Percentiles rank a stretch among this genome's conserved stretches.
These are phyloP conservation scores for Citrus sinensis DNA, from an alignment of 345 rosid genomes.

Conservation along the genomic window DNA sequence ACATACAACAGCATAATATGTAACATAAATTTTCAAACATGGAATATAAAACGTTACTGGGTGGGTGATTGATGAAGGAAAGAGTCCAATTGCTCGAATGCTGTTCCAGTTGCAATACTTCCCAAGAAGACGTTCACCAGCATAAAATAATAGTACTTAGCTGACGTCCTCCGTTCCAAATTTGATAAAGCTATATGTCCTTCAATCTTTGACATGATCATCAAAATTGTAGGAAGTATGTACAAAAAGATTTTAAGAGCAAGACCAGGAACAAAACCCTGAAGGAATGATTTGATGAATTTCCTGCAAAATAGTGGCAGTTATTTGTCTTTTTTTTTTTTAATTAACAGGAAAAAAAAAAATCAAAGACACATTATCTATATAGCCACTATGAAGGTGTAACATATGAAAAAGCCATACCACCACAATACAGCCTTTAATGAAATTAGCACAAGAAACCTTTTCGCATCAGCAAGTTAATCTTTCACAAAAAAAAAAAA, in stretches of 20 bases:
- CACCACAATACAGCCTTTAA: not conserved
- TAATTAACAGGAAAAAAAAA: not conserved
- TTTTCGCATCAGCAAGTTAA: not conserved
- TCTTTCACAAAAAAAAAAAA: not conserved
- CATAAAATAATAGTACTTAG: constrained; percentile 93
- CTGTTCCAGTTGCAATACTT: constrained; percentile 90
- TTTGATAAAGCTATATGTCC: constrained; percentile 78
- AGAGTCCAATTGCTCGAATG: constrained; percentile 81
- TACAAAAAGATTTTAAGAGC: constrained; percentile 82
- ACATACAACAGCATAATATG: not conserved
- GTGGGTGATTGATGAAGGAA: constrained; percentile 91
- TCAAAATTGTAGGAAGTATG: constrained; percentile 66
- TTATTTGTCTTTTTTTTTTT: not conserved
- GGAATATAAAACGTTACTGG: constrained; percentile 47
- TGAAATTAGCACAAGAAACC: not conserved
- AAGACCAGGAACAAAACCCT: constrained; percentile 95
- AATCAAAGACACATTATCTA: not conserved
- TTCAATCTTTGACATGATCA: constrained; percentile 94
- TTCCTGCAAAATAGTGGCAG: constrained; percentile 44
- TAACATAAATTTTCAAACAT: not conserved
- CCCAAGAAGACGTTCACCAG: constrained; percentile 97
- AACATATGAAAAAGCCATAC: not conserved
- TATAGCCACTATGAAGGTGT: not conserved
- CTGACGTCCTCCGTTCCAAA: constrained; percentile 79
- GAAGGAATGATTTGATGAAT: constrained; percentile 91